A percentile compares a stretch with the other conserved stretches of the same genome.
phyloP scores from a whole-genome alignment of 2,329 filamentous ascomycete genomes.

The Fusarium denticulatum region DNA sequence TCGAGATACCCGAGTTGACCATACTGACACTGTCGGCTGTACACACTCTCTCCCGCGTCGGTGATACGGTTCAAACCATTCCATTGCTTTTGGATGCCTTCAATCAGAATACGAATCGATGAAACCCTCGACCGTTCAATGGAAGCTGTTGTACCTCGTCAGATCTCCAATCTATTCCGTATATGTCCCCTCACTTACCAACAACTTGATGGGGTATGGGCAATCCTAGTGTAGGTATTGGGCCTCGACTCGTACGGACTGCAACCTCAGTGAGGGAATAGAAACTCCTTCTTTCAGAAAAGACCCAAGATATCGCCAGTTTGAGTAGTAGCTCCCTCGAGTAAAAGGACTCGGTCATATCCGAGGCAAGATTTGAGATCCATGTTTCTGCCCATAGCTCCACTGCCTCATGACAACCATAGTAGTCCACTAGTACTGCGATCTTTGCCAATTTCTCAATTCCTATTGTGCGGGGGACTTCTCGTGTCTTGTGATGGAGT shows the following conservation, averaged over 20 bases:
- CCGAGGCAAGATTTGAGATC: background rate
- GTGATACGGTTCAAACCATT: accelerated
- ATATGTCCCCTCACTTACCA: background rate
- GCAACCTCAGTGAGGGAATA: accelerated
- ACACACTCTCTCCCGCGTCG: accelerated
- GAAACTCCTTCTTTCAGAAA: background rate
- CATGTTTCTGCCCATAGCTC: background rate
- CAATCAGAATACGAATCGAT: accelerated
- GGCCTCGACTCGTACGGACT: background rate
- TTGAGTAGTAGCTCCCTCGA: background rate
- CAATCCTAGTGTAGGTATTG: background rate
- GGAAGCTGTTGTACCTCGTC: background rate
- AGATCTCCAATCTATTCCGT: accelerated
- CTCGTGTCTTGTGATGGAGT: background rate
- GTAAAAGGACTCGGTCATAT: background rate
- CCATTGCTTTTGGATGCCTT: accelerated
- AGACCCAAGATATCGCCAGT: accelerated
- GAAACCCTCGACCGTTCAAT: background rate
- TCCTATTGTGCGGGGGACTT: accelerated
- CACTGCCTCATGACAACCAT: background rate
- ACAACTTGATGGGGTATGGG: background rate
- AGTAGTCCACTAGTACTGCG: background rate
- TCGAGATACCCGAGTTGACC: background rate
- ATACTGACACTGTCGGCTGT: background rate
- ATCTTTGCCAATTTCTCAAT: background rate